Percentiles rank a stretch among this genome's conserved stretches.
Evolutionary conservation across 306 rosid species (phyloP).

Genomic region (Cucumis melo): DNA sequence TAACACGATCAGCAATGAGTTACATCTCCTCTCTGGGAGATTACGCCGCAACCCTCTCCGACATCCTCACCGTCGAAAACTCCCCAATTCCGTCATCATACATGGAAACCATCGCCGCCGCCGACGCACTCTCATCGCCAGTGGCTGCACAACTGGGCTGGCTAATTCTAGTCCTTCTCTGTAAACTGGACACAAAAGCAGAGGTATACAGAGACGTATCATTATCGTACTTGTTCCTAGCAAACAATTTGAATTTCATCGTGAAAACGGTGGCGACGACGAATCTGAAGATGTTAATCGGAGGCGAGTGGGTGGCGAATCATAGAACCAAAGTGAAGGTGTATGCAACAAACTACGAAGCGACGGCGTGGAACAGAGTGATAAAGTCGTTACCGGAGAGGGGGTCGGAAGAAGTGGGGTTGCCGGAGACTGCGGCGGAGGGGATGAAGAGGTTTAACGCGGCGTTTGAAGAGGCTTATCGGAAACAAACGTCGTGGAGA

Average conservation of each 20-base stretch:
- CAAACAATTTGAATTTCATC: slow-evolving; percentile 34
- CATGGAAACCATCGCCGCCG: slow-evolving; percentile 8
- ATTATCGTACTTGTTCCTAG: slow-evolving; percentile 32
- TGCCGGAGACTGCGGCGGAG: slow-evolving; percentile 19
- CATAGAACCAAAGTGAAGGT: slow-evolving; percentile 22
- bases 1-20: slow-evolving; percentile 22
- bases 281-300: slow-evolving; percentile 19
- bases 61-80: slow-evolving; percentile 19
- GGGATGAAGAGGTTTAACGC: slow-evolving; percentile 17
- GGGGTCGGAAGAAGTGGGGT: background rate
- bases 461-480: slow-evolving; percentile 31
- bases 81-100: slow-evolving; percentile 8
- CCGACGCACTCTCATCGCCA: slow-evolving; percentile 11
- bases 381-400: slow-evolving; percentile 19
- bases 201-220: slow-evolving; percentile 31
- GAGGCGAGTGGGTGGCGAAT: slow-evolving; percentile 25
- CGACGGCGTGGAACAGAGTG: slow-evolving; percentile 36
- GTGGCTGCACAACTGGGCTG: slow-evolving; percentile 28
- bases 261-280: slow-evolving; percentile 24
- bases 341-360: slow-evolving; percentile 26
- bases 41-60: slow-evolving; percentile 15
- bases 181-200: slow-evolving; percentile 40
- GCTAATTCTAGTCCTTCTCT: slow-evolving; percentile 35
- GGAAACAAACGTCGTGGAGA: slow-evolving; percentile 34
- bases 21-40: slow-evolving; percentile 27